A percentile compares a stretch with the other conserved stretches of the same genome.
phyloP scores from a whole-genome alignment of 805 yeast genomes.

The Saturnispora saitoi region DNA sequence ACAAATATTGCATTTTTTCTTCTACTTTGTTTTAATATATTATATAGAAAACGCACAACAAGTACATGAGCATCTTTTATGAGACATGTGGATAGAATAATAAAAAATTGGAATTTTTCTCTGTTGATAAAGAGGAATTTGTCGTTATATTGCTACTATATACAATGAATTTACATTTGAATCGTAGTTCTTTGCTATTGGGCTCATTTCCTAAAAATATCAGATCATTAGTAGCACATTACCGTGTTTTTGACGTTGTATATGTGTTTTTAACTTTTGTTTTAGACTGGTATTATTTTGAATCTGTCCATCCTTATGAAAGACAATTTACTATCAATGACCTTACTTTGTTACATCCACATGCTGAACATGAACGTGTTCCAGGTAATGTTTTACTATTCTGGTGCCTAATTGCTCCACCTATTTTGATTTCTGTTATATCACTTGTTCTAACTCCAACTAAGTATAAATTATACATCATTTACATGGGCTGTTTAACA shows the following conservation, averaged over 20 bases:
- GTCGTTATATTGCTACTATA: not conserved
- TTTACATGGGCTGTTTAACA: conserved; percentile 62
- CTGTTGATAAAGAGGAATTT: not conserved
- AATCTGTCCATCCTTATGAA: conserved; percentile 50
- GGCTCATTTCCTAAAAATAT: not conserved
- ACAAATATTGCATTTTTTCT: no score
- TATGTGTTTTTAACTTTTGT: conserved; percentile 17
- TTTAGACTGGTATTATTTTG: conserved; percentile 22
- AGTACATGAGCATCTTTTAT: not conserved
- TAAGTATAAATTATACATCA: conserved; percentile 46
- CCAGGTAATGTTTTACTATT: conserved; percentile 44
- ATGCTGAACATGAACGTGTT: conserved; percentile 67
- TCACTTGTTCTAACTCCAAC: conserved; percentile 32
- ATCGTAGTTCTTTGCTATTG: not conserved
- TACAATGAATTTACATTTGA: not conserved
- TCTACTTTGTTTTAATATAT: not conserved
- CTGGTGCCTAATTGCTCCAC: conserved; percentile 47
- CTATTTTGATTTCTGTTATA: conserved; percentile 23
- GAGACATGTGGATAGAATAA: not conserved
- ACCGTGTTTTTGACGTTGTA: conserved; percentile 22
- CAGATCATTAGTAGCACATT: conserved; percentile 8
- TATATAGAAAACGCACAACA: not conserved
- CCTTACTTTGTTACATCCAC: conserved; percentile 72
- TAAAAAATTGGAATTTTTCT: not conserved
- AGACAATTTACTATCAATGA: conserved; percentile 74